These are phyloP conservation scores for Astraeus odoratus DNA, from an alignment of 768 basidiomycete genomes.

Conservation along the genomic window DNA sequence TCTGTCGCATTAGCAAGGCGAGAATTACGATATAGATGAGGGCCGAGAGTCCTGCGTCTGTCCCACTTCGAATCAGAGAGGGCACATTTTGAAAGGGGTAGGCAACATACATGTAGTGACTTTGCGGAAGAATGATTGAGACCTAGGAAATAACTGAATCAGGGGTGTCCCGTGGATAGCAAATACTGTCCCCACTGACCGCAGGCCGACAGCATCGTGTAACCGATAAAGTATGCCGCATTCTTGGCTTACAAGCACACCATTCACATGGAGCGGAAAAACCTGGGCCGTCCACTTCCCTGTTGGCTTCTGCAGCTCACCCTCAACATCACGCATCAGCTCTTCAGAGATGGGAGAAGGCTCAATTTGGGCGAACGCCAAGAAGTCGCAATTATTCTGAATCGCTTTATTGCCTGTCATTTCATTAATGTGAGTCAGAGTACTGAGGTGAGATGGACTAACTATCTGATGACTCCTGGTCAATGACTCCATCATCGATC, in stretches of 20 bases:
- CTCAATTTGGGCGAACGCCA: constrained; percentile 58
- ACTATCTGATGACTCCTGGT: constrained; percentile 41
- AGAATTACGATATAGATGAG: constrained; percentile 64
- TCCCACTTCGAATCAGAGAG: constrained; percentile 4
- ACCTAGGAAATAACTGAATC: constrained; percentile 26
- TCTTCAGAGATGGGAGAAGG: constrained; percentile 43
- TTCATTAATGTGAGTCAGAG: not conserved
- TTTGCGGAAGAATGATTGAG: constrained; percentile 65
- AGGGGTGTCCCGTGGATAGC: not conserved
- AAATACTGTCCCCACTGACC: constrained; percentile 34
- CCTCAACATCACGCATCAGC: constrained; percentile 64
- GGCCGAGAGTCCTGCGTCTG: constrained; percentile 70
- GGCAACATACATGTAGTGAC: constrained; percentile 52
- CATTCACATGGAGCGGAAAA: constrained; percentile 54
- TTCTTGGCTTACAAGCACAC: constrained; percentile 67
- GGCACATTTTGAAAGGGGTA: not conserved
- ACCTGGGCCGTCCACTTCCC: constrained; percentile 54
- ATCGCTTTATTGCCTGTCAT: constrained; percentile 34
- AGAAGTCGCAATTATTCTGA: constrained; percentile 56
- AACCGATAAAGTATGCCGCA: constrained; percentile 74
- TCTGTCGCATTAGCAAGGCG: constrained; percentile 65
- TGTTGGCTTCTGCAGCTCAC: constrained; percentile 67
- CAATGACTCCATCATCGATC: constrained; percentile 58
- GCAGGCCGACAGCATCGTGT: constrained; percentile 58
- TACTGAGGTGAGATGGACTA: constrained; percentile 3